Evolutionary conservation across 2,329 filamentous ascomycete species (phyloP).

Genomic region (Cordyceps cicadae): DNA sequence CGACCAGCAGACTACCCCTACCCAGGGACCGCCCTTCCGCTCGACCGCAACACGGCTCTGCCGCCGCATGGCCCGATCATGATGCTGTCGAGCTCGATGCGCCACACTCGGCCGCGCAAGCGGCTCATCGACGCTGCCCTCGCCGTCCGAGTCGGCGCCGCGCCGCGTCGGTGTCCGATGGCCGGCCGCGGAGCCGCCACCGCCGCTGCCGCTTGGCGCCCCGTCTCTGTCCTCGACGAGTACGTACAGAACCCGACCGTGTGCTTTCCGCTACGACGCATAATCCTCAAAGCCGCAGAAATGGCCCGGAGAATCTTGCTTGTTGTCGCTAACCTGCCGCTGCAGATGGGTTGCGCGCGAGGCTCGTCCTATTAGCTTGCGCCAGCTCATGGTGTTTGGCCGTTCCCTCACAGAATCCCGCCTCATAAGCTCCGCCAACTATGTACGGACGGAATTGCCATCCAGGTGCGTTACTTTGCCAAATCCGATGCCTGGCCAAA

Average conservation of each 20-base stretch:
- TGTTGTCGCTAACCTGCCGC: slow-evolving; percentile 2
- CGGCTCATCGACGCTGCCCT: slow-evolving; percentile 12
- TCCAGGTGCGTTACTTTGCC: slow-evolving; percentile 49
- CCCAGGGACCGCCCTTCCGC: neutral
- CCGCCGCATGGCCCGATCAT: slow-evolving; percentile 13
- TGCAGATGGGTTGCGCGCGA: slow-evolving; percentile 85
- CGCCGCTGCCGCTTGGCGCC: slow-evolving; percentile 39
- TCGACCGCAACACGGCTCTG: neutral
- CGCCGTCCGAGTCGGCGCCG: neutral
- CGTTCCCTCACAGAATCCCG: slow-evolving; percentile 84
- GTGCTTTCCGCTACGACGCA: neutral
- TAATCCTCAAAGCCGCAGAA: neutral
- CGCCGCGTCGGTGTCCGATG: neutral
- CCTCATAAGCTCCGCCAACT: slow-evolving; percentile 90
- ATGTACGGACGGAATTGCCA: slow-evolving; percentile 89
- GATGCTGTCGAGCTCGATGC: slow-evolving; percentile 30
- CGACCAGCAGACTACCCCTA: neutral
- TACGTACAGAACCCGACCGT: slow-evolving; percentile 26
- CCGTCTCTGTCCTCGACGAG: slow-evolving; percentile 57
- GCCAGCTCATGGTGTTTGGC: slow-evolving; percentile 95
- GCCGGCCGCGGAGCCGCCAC: slow-evolving; percentile 12
- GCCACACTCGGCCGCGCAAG: slow-evolving; percentile 25
- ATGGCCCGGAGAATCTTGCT: neutral
- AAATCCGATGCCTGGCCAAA: slow-evolving; percentile 46
- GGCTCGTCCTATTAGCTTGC: slow-evolving; percentile 88